A percentile compares a stretch with the other conserved stretches of the same genome.
These are phyloP conservation scores for Hymenoscyphus infarciens DNA, from an alignment of 2,329 filamentous ascomycete species.

Conservation along the genomic window DNA sequence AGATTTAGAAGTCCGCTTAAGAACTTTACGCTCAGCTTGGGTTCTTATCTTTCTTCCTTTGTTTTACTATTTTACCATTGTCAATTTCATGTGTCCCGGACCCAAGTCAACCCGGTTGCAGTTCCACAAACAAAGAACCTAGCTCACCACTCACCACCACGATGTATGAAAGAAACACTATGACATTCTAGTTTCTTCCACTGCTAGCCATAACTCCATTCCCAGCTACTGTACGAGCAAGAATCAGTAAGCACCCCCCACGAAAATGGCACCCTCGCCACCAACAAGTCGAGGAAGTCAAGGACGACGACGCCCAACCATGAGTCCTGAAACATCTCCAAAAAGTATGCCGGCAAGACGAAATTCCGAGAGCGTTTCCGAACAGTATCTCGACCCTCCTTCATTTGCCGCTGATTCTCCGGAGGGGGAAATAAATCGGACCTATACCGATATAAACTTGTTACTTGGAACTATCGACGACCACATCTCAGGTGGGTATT, in stretches of 20 bases:
- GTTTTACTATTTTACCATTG: neutral
- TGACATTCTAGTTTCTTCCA: neutral
- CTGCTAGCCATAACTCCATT: neutral
- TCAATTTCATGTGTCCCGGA: neutral
- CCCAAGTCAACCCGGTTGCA: neutral
- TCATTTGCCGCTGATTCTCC: neutral
- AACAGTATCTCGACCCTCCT: neutral
- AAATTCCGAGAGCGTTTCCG: neutral
- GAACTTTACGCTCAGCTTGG: neutral
- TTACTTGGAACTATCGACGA: neutral
- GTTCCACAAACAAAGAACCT: neutral
- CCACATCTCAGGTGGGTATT: neutral
- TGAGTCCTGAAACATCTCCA: neutral
- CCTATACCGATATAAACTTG: neutral
- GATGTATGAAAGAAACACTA: neutral
- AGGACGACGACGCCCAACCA: neutral
- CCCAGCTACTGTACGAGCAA: neutral
- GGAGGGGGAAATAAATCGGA: neutral
- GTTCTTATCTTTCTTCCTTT: neutral
- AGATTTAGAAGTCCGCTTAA: neutral
- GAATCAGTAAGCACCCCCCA: neutral
- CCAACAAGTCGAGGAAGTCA: neutral
- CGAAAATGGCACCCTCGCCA: neutral
- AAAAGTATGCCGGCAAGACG: neutral
- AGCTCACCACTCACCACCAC: neutral